Conservation (phyloP, 805 yeast species). For the Lipomyces chichibuensis region DNA sequence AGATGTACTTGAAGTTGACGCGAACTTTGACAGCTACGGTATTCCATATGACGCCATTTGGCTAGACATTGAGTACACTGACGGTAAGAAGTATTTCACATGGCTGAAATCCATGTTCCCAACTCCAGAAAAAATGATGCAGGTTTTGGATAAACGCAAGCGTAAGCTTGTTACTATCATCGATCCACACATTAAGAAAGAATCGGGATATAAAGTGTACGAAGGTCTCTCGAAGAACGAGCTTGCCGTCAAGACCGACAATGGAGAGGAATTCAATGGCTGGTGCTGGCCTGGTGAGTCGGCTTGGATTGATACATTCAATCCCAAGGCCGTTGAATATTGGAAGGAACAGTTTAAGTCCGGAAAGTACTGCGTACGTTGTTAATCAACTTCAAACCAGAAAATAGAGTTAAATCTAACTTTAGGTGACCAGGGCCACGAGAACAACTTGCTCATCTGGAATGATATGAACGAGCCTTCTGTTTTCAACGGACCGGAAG, state of each 20-base stretch:
- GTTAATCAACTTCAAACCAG: background rate
- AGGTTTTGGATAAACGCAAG: conserved; percentile 66
- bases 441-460: conserved; percentile 82
- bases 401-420: background rate
- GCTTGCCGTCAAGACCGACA: conserved; percentile 53
- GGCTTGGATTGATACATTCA: conserved; percentile 86
- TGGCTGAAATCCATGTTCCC: conserved; percentile 82
- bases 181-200: conserved; percentile 85
- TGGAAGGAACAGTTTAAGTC: conserved; percentile 63
- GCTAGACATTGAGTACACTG: conserved; percentile 94
- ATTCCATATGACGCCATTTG: conserved; percentile 92
- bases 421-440: conserved; percentile 35
- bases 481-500: conserved; percentile 92
- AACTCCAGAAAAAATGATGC: conserved; percentile 69
- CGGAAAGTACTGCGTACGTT: conserved; percentile 45
- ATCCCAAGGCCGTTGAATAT: conserved; percentile 59
- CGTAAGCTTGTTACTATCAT: conserved; percentile 81
- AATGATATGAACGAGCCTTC: conserved; percentile 99
- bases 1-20: conserved; percentile 75
- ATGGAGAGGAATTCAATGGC: conserved; percentile 64
- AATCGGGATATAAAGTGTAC: conserved; percentile 62
- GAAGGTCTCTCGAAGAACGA: conserved; percentile 51
- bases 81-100: conserved; percentile 83
- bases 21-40: conserved; percentile 67
- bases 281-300: conserved; percentile 99